Conservation (phyloP, 1,284 basidiomycete genomes). For the Cryptococcus wingfieldii region DNA sequence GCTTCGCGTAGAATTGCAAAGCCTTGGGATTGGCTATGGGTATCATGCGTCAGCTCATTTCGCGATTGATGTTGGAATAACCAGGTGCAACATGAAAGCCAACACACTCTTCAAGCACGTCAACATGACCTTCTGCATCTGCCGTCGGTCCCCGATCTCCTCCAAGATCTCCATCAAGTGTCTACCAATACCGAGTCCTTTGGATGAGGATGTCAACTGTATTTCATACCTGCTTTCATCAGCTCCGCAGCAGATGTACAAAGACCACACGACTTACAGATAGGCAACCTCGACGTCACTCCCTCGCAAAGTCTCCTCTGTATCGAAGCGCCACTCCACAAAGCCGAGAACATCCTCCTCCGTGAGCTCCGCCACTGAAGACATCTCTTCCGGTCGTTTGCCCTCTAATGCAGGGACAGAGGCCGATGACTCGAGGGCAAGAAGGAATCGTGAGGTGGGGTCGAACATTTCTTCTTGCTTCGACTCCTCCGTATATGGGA, state of each 20-base stretch:
- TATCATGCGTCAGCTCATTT: too few species aligned
- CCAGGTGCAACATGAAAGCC: neutral
- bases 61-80: too few species aligned
- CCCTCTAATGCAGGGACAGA: neutral
- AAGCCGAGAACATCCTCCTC: slow-evolving; percentile 33
- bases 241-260: neutral
- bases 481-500: slow-evolving; percentile 20
- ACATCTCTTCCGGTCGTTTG: neutral
- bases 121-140: slow-evolving; percentile 45
- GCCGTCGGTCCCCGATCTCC: slow-evolving; percentile 25
- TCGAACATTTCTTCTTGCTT: slow-evolving; percentile 46
- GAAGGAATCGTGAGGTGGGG: slow-evolving; percentile 28
- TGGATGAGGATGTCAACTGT: slow-evolving; percentile 22
- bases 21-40: neutral
- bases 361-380: neutral
- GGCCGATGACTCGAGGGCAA: slow-evolving; percentile 11
- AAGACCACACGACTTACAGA: slow-evolving; percentile 27
- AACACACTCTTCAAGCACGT: slow-evolving; percentile 43
- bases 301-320: slow-evolving; percentile 39
- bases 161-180: slow-evolving; percentile 34
- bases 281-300: slow-evolving; percentile 41
- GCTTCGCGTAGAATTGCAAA: slow-evolving; percentile 34
- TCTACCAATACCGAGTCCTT: slow-evolving; percentile 31
- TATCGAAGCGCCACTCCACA: slow-evolving; percentile 46
- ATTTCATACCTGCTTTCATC: slow-evolving; percentile 39